Evolutionary conservation across 2,329 filamentous ascomycete genomes (phyloP), one percentile per base, ranked within the genome.

Genomic region (Diplodia corticola): DNA sequence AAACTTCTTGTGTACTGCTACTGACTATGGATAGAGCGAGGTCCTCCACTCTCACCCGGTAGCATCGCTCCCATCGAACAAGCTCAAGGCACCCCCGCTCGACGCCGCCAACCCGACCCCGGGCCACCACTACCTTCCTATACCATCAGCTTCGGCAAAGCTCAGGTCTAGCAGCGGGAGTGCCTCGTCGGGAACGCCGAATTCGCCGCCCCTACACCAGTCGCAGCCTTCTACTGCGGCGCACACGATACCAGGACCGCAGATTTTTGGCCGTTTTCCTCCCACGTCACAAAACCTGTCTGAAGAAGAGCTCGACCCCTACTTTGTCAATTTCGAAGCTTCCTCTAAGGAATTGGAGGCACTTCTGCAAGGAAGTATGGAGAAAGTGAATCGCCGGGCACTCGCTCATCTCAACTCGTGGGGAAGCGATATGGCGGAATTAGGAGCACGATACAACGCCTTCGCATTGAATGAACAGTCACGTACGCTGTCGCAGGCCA

Each of bases 381-480:
- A 99, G 76, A 97, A 96, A 77, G 93, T 97, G 68, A 99, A 98
- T 73, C 88, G 94, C 35, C 87, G 95, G 40, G 93, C 93, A 5
- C 81, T 99, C 6, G 91, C 88, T 68, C 95, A 99, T 73, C 80
- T 98, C 10, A 91, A 91, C 15, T 88, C 90, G 5, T 82, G 97
- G 57, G 92, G 92, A 2, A 86, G 92, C 5, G 95, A 99, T 75
- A 85, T 98, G 68, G 92, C 93, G 71, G 95, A 99, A 74, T 84
- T 99, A 9, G 95, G 95, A 7, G 95, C 93, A n/a, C 87, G 93
- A 68, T 98, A 95, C 78, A 99, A 99, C 73, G 95, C 91, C 0
- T 99, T 99, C 78, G 96, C 96, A 0, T 84, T 99, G 1, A 97
- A 93, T 0, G 95, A 99, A 77, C 91, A 93, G 71, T 93, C 92